Percentiles rank a stretch among this genome's conserved stretches.
These are phyloP conservation scores for Physcia stellaris DNA, from an alignment of 495 filamentous ascomycete species.

Conservation along the genomic window DNA sequence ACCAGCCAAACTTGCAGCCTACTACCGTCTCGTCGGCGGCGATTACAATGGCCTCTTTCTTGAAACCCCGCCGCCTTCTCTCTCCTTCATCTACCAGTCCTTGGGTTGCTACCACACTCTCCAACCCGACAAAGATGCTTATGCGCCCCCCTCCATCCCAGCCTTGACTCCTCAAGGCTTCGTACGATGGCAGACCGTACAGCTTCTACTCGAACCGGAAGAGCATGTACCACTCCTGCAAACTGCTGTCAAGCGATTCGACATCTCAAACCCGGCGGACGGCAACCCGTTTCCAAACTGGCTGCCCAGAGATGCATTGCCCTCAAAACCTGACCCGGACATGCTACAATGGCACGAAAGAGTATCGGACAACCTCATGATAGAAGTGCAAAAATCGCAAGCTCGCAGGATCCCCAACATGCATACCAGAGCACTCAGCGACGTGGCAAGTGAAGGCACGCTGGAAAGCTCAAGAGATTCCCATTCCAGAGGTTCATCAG, in stretches of 20 bases:
- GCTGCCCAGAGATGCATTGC: conserved; percentile 66
- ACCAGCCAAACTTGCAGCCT: conserved; percentile 70
- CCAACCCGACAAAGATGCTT: conserved; percentile 56
- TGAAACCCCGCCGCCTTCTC: conserved; percentile 52
- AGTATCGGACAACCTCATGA: conserved; percentile 40
- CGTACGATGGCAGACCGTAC: conserved; percentile 86
- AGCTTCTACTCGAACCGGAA: conserved; percentile 74
- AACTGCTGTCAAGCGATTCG: conserved; percentile 63
- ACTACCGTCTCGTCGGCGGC: conserved; percentile 79
- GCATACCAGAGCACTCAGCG: neutral
- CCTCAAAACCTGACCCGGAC: conserved; percentile 55
- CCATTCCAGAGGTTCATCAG: neutral
- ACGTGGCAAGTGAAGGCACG: no score
- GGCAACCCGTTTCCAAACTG: conserved; percentile 59
- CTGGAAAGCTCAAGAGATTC: neutral
- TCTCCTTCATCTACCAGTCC: conserved; percentile 86
- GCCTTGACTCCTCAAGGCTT: conserved; percentile 74
- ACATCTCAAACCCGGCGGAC: conserved; percentile 57
- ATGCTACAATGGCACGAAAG: conserved; percentile 75
- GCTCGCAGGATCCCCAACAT: neutral
- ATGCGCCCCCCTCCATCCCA: conserved; percentile 60
- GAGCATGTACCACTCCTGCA: conserved; percentile 79
- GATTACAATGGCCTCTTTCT: conserved; percentile 84
- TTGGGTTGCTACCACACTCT: conserved; percentile 77
- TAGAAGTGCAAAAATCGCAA: conserved; percentile 8